Evolutionary conservation across 2,329 filamentous ascomycete species (phyloP).

Genomic region (Fusarium transvaalense): DNA sequence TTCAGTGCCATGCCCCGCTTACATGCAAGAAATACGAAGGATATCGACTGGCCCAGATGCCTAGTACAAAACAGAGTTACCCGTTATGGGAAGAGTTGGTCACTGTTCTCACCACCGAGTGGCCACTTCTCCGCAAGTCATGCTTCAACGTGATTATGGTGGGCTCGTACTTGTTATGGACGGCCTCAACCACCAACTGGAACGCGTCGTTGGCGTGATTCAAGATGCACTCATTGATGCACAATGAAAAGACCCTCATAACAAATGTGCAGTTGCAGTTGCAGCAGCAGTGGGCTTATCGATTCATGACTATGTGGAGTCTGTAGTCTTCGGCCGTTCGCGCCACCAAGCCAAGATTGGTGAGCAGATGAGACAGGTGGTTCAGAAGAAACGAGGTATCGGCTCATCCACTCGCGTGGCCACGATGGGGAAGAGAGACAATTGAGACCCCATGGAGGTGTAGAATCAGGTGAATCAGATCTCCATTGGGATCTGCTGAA

Average conservation of each 20-base stretch:
- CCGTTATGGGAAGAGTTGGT: conserved; percentile 36
- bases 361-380: conserved; percentile 12
- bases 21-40: conserved; percentile 44
- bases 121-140: conserved; percentile 18
- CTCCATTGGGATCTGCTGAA: conserved; percentile 36
- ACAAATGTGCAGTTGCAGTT: conserved; percentile 21
- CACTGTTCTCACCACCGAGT: conserved; percentile 39
- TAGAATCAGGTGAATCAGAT: not conserved
- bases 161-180: conserved; percentile 38
- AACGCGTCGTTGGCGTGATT: conserved; percentile 30
- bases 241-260: conserved; percentile 31
- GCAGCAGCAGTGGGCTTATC: conserved; percentile 36
- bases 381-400: conserved; percentile 17
- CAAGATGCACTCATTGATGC: conserved; percentile 29
- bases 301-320: conserved; percentile 32
- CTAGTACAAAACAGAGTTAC: conserved; percentile 36
- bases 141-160: conserved; percentile 32
- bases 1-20: conserved; percentile 31
- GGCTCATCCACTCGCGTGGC: conserved; percentile 21
- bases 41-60: conserved; percentile 29
- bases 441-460: not conserved
- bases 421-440: conserved; percentile 20
- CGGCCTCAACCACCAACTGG: conserved; percentile 39
- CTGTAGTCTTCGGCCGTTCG: conserved; percentile 20
- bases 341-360: conserved; percentile 39